Evolutionary conservation across 192 early-diverging fungal genomes (phyloP).

Genomic region (Podila horticola): DNA sequence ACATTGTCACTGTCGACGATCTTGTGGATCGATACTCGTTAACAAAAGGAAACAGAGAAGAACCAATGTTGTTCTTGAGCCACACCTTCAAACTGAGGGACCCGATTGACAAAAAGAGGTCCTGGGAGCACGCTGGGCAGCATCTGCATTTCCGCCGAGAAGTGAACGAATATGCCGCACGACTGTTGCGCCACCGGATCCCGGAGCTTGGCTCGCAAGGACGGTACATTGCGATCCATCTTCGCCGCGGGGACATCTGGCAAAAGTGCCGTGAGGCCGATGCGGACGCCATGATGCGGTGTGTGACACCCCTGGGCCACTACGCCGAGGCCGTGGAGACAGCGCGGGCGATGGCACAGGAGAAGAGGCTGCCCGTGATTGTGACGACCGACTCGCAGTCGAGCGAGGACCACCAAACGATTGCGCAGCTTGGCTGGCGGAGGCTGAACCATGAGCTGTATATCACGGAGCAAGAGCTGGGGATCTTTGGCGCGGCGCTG

Average conservation of each 20-base stretch:
- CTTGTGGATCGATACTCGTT: conserved; percentile 4
- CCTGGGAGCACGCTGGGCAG: conserved; percentile 5
- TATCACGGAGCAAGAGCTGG: background rate
- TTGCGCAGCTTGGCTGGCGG: background rate
- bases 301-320: conserved; percentile 4
- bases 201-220: background rate
- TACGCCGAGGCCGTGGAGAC: conserved; percentile 1
- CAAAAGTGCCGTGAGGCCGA: conserved; percentile 5
- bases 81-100: conserved; percentile 15
- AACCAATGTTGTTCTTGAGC: background rate
- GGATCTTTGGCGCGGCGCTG: conserved; percentile 12
- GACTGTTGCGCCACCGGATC: background rate
- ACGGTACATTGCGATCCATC: conserved; percentile 11
- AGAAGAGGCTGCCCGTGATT: conserved; percentile 8
- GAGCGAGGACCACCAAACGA: conserved; percentile 2
- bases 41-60: background rate
- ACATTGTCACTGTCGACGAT: conserved; percentile 12
- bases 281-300: background rate
- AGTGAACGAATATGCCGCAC: conserved; percentile 9
- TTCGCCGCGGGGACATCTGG: conserved; percentile 18
- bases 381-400: conserved; percentile 9
- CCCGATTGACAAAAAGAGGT: background rate
- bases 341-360: background rate
- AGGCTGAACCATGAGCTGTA: conserved; percentile 9
- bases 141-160: conserved; percentile 12